These are phyloP conservation scores for Cinnamomum chago DNA, from an alignment of 164 flowering plant species.

Conservation along the genomic window DNA sequence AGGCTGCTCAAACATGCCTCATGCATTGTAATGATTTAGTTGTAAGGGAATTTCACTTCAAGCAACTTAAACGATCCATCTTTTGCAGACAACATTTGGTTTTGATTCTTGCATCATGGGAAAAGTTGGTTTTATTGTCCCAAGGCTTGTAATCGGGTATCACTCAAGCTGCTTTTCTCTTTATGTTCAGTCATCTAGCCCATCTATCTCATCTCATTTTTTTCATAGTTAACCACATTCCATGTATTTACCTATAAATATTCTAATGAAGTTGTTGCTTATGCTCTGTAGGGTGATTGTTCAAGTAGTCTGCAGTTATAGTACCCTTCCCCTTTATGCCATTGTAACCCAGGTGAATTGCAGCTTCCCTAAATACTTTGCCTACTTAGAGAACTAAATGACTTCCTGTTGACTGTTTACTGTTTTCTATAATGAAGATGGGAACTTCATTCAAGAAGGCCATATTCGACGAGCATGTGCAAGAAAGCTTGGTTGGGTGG, in stretches of 20 bases:
- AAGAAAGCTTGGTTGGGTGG: slow-evolving; percentile 18
- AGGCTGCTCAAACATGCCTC: neutral
- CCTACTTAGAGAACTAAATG: neutral
- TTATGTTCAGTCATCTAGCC: neutral
- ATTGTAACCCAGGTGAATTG: slow-evolving; percentile 19
- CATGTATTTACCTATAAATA: neutral
- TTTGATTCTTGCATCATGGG: slow-evolving; percentile 71
- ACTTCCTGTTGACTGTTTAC: neutral
- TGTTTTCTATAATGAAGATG: slow-evolving; percentile 6
- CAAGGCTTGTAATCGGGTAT: slow-evolving; percentile 69
- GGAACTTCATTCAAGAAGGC: slow-evolving; percentile 20
- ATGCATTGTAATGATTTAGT: neutral
- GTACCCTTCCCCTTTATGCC: slow-evolving; percentile 20
- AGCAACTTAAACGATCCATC: neutral
- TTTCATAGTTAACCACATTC: neutral
- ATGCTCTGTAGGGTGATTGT: slow-evolving; percentile 10
- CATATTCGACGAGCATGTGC: slow-evolving; percentile 19
- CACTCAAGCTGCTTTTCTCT: neutral
- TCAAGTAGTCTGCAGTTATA: slow-evolving; percentile 20
- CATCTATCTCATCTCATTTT: neutral
- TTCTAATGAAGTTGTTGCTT: neutral
- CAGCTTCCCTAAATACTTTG: neutral
- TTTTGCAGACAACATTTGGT: slow-evolving; percentile 29
- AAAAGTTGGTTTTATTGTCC: slow-evolving; percentile 37
- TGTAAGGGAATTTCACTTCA: neutral